Evolutionary conservation across 2,329 filamentous ascomycete genomes (phyloP).

Genomic region (Diplodia sapinea): DNA sequence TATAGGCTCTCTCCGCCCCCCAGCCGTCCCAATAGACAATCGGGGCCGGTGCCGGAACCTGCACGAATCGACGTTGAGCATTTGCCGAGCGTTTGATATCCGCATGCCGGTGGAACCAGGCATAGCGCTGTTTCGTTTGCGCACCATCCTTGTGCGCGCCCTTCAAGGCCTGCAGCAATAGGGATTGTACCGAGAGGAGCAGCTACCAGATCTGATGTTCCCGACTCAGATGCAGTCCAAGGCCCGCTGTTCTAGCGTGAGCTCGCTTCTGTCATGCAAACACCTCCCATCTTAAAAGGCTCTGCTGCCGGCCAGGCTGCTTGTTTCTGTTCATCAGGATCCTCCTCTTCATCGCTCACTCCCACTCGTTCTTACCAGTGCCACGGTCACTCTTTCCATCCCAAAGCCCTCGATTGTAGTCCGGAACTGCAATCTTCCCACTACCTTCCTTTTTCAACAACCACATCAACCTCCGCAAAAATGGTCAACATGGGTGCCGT

Average conservation of each 20-base stretch:
- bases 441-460: slow-evolving; percentile 12
- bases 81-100: slow-evolving; percentile 14
- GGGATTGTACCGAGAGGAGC: slow-evolving; percentile 1
- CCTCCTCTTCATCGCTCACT: slow-evolving; percentile 16
- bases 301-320: background rate
- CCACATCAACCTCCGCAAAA: slow-evolving; percentile 3
- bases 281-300: slow-evolving; percentile 16
- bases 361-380: slow-evolving; percentile 3
- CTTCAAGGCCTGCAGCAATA: background rate
- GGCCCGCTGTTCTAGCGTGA: slow-evolving; percentile 20
- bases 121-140: slow-evolving; percentile 28
- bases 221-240: slow-evolving; percentile 7
- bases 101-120: background rate
- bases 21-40: background rate
- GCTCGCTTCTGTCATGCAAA: background rate
- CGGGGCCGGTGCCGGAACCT: background rate
- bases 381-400: slow-evolving; percentile 15
- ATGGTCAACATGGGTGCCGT: slow-evolving; percentile 25
- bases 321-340: background rate
- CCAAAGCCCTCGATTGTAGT: slow-evolving; percentile 17
- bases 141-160: background rate
- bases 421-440: slow-evolving; percentile 14
- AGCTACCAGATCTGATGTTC: slow-evolving; percentile 8
- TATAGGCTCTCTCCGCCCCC: slow-evolving; percentile 12
- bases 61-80: background rate